These are phyloP conservation scores for Cladosporium sp. DNA, from an alignment of 2,329 filamentous ascomycete species.

Conservation along the genomic window DNA sequence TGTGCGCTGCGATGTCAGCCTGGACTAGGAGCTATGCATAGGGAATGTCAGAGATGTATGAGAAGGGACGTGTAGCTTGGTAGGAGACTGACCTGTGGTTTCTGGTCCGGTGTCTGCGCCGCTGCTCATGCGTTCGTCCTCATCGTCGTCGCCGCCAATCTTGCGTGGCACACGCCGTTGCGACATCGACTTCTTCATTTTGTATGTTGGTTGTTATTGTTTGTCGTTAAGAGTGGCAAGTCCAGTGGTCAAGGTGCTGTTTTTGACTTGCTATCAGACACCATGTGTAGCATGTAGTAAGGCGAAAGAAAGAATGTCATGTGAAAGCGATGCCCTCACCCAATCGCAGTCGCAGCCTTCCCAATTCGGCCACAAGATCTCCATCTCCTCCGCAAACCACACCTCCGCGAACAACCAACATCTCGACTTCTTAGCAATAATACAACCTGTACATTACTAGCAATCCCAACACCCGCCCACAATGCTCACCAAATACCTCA, in stretches of 20 bases:
- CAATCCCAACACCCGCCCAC: slow-evolving; percentile 34
- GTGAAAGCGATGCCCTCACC: neutral
- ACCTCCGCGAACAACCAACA: neutral
- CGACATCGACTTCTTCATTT: slow-evolving; percentile 60
- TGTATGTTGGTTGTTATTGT: slow-evolving; percentile 11
- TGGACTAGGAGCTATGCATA: slow-evolving; percentile 16
- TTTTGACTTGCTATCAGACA: neutral
- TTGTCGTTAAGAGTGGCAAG: neutral
- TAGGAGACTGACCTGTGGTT: slow-evolving; percentile 28
- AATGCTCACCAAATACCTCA: slow-evolving; percentile 87
- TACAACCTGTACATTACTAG: too few species aligned
- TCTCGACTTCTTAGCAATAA: neutral
- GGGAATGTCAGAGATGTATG: slow-evolving; percentile 25
- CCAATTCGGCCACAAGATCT: slow-evolving; percentile 9
- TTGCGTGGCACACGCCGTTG: slow-evolving; percentile 70
- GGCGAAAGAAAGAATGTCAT: neutral
- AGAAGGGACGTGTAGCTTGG: neutral
- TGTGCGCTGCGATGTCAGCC: slow-evolving; percentile 45
- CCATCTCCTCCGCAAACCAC: slow-evolving; percentile 4
- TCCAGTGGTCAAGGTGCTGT: neutral
- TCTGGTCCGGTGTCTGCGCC: slow-evolving; percentile 23
- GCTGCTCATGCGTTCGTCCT: slow-evolving; percentile 35
- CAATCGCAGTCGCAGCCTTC: slow-evolving; percentile 17
- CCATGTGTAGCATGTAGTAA: neutral
- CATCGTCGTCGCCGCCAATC: slow-evolving; percentile 71